Conservation (phyloP, 2,329 filamentous ascomycete species). For the Colletotrichum lupini region DNA sequence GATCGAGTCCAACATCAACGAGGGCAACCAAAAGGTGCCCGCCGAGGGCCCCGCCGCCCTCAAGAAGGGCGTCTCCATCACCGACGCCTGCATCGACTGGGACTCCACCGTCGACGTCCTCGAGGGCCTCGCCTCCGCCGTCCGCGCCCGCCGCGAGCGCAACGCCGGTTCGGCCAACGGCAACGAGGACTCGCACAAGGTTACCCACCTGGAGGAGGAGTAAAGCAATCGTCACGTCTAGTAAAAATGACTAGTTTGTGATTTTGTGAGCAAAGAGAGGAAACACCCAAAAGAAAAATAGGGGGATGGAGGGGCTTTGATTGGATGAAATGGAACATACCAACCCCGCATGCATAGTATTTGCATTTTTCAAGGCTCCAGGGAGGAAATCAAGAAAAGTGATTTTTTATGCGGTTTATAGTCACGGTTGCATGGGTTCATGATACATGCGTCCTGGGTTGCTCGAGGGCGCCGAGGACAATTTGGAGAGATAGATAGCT, state of each 20-base stretch:
- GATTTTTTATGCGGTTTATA: conserved; percentile 6
- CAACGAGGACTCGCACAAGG: conserved; percentile 47
- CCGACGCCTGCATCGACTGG: conserved; percentile 96
- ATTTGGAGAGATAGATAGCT: conserved; percentile 5
- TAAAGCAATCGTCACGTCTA: conserved; percentile 42
- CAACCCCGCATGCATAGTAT: conserved; percentile 10
- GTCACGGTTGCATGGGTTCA: conserved; percentile 22
- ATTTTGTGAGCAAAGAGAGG: background rate
- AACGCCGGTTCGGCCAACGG: conserved; percentile 50
- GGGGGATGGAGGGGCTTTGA: background rate
- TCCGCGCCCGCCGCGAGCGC: conserved; percentile 76
- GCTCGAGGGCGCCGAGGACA: background rate
- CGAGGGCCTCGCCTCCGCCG: conserved; percentile 86
- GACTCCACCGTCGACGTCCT: conserved; percentile 84
- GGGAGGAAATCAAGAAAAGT: conserved; percentile 9
- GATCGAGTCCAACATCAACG: conserved; percentile 98
- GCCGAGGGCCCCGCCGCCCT: conserved; percentile 81
- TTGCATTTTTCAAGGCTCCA: conserved; percentile 22
- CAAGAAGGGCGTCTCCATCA: conserved; percentile 93
- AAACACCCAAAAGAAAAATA: background rate
- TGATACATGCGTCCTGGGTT: conserved; percentile 15
- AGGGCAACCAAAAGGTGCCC: conserved; percentile 89
- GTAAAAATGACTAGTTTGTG: too few species aligned
- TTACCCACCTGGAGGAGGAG: conserved; percentile 64
- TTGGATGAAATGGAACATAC: background rate